A percentile compares a stretch with the other conserved stretches of the same genome.
phyloP scores from a whole-genome alignment of 495 filamentous ascomycete species.

The Aspergillus nanangensis region DNA sequence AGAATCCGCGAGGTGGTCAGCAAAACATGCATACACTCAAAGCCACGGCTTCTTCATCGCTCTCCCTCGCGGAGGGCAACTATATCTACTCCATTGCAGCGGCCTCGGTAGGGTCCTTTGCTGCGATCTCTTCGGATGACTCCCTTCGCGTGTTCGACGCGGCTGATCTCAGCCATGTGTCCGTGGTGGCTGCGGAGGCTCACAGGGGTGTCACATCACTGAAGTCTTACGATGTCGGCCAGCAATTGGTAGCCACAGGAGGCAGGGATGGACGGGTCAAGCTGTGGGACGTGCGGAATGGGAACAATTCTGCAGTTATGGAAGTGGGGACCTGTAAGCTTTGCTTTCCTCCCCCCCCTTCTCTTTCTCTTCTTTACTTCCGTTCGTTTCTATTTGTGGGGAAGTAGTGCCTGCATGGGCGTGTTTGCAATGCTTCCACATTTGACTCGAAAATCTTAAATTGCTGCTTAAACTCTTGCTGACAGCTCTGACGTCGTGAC shows the following conservation, averaged over 20 bases:
- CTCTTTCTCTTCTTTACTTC: slow-evolving; percentile 4
- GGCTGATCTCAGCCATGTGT: slow-evolving; percentile 29
- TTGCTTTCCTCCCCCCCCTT: too few relatives aligned
- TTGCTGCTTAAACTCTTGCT: background rate
- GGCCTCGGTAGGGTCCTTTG: slow-evolving; percentile 30
- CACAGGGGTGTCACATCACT: slow-evolving; percentile 44
- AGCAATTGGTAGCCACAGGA: slow-evolving; percentile 35
- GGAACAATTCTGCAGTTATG: slow-evolving; percentile 22
- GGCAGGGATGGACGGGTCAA: slow-evolving; percentile 46
- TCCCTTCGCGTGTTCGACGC: slow-evolving; percentile 48
- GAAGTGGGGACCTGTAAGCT: slow-evolving; percentile 39
- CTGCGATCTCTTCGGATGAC: slow-evolving; percentile 54
- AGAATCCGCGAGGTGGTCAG: background rate
- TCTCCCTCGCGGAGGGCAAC: slow-evolving; percentile 40
- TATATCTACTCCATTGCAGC: slow-evolving; percentile 50
- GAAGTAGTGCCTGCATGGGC: background rate
- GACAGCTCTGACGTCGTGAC: background rate
- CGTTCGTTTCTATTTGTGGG: slow-evolving; percentile 6
- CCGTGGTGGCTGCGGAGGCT: slow-evolving; percentile 26
- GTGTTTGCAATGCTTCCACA: background rate
- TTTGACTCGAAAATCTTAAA: background rate
- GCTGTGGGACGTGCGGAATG: slow-evolving; percentile 42
- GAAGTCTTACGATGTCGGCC: slow-evolving; percentile 24
- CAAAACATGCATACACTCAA: slow-evolving; percentile 35
- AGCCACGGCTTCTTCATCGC: slow-evolving; percentile 34